Conservation (phyloP, 208 protist species). For the Leishmania tropica region DNA sequence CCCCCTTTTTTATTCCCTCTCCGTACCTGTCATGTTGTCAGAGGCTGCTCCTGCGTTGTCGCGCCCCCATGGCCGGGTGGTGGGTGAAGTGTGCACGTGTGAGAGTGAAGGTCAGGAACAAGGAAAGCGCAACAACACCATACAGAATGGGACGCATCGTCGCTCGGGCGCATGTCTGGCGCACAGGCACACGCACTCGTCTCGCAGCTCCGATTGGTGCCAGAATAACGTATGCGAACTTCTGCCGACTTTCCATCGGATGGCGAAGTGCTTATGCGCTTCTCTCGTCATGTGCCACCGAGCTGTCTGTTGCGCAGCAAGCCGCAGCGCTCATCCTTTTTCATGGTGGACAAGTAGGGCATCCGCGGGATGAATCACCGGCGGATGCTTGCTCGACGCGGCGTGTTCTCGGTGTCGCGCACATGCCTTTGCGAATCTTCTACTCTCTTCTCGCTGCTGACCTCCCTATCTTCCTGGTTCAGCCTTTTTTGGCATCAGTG, state of each 20-base stretch:
- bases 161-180: background rate
- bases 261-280: background rate
- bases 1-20: too few relatives aligned
- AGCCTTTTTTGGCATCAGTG: background rate
- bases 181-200: background rate
- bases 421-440: too few relatives aligned
- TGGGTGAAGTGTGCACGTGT: background rate
- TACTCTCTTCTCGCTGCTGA: background rate
- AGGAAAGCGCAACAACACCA: background rate
- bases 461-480: background rate
- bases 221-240: background rate
- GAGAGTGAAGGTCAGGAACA: background rate
- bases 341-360: background rate
- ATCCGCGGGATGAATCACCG: background rate
- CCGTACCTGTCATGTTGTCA: background rate
- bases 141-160: background rate
- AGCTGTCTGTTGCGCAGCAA: background rate
- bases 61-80: background rate
- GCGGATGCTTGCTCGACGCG: background rate
- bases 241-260: background rate
- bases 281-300: background rate
- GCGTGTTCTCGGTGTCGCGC: background rate
- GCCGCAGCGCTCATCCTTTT: background rate
- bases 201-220: background rate
- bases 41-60: background rate